Conservation (phyloP, 805 yeast genomes). For the Metschnikowia aberdeeniae region DNA sequence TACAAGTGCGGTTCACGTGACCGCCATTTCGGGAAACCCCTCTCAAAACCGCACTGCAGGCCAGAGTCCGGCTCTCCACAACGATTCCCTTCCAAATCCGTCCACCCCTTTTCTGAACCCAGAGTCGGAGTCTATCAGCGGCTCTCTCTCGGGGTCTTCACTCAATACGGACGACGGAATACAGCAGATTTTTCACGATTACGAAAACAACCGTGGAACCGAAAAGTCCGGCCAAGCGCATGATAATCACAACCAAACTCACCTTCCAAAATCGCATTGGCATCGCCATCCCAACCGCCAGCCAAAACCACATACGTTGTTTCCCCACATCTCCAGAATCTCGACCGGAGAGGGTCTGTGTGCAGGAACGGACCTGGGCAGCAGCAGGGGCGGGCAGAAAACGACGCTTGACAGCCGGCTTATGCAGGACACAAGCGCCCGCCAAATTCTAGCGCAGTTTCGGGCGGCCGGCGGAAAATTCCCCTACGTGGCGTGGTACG, state of each 20-base stretch:
- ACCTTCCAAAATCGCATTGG: no score
- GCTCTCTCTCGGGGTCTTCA: not conserved
- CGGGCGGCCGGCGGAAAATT: constrained; percentile 5
- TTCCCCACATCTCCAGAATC: not conserved
- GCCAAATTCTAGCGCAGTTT: not conserved
- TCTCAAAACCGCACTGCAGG: not conserved
- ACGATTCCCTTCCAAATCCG: no score
- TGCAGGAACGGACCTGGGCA: not conserved
- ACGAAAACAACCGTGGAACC: not conserved
- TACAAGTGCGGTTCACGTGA: no score
- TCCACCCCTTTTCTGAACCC: no score
- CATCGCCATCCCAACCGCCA: not conserved
- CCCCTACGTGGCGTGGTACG: constrained; percentile 12
- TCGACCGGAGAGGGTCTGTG: not conserved
- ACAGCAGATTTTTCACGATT: not conserved
- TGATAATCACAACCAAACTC: no score
- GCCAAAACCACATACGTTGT: not conserved
- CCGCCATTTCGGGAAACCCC: not conserved
- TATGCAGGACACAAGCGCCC: not conserved
- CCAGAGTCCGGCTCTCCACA: no score
- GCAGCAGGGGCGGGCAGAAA: not conserved
- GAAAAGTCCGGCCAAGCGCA: no score
- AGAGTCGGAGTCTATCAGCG: no score
- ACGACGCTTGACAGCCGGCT: not conserved
- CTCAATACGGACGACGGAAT: constrained; percentile 1